Evolutionary conservation across 805 yeast species (phyloP), one percentile per base, ranked within the genome.

Genomic region (Wickerhamomyces subpelliculosus): DNA sequence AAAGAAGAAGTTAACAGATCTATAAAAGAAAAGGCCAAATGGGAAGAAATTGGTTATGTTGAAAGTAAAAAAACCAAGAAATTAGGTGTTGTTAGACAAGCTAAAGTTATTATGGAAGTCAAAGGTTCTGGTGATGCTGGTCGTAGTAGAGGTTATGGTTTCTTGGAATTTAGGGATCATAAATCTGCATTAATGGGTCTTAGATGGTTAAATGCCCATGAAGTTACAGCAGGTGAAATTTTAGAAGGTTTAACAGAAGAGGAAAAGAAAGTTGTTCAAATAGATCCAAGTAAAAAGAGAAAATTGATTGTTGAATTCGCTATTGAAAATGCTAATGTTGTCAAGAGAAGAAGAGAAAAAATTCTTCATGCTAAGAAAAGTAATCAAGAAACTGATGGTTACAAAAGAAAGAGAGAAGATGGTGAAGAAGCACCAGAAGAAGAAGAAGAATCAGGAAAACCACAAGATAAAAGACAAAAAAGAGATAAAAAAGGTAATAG

Each of bases 71-170:
- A 70, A 44, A 74, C 77, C 38, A 86, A 84, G 55, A 82, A 87
- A 51, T 76, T 74, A 33, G 98, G 98, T 65, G 86, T 93, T 28
- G 95, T 93, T 4, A 81, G 76, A 60, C 97, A 93, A 63, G 84
- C 97, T 20, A 93, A 93, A 66, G 81, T 93, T 47, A 84, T 93
- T 45, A 84, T 77, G 71, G 98, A 93, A 64, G 84, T 86, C 32
- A 90, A 89, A 58, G 95, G 88, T 8, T 69, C 90, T 8, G 94
- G 95, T 17, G 82, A 81, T 20, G 62, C 71, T 22, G 98, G 98
- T 40, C 75, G 98, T 61, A 80, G 93, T 55, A 81, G 97, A 68
- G 98, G 98, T 43, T 93, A 90, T 54, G 98, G 98, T 46, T 90
- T 93, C 70, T 62, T 93, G 32, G 97, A 93, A 63, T 88, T 72